Conservation (phyloP, 2,329 filamentous ascomycete species). For the Teratosphaeria destructans region DNA sequence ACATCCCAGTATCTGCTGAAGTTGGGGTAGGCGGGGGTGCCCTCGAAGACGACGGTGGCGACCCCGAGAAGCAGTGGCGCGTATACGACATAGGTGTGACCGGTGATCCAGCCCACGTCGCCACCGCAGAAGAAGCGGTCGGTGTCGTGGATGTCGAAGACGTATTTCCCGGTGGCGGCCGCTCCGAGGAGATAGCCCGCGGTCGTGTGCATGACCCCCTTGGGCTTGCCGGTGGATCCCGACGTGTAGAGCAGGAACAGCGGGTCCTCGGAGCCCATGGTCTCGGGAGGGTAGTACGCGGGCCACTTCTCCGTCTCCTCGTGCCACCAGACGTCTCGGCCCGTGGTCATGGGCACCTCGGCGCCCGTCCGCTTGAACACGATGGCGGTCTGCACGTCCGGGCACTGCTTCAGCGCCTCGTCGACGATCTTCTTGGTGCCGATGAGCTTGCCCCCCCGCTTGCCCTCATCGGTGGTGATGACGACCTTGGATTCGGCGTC, state of each 20-base stretch:
- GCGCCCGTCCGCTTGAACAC: constrained; percentile 94
- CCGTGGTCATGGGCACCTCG: constrained; percentile 80
- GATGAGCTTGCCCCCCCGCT: constrained; percentile 93
- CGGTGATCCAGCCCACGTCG: constrained; percentile 98
- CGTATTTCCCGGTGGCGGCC: constrained; percentile 90
- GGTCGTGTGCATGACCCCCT: constrained; percentile 97
- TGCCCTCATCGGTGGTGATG: constrained; percentile 95
- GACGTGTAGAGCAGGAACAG: constrained; percentile 97
- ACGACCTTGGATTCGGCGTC: constrained; percentile 87
- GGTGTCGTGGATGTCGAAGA: constrained; percentile 92
- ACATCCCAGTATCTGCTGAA: constrained; percentile 99
- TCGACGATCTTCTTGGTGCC: constrained; percentile 99
- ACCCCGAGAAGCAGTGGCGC: constrained; percentile 87
- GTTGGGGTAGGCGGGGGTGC: constrained; percentile 91
- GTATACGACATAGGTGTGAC: constrained; percentile 97
- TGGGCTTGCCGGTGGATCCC: constrained; percentile 94
- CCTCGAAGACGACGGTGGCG: constrained; percentile 93
- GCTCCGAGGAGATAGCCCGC: constrained; percentile 90
- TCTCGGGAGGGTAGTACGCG: constrained; percentile 77
- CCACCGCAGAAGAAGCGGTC: constrained; percentile 96
- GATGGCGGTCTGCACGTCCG: constrained; percentile 71
- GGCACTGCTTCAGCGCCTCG: constrained; percentile 92
- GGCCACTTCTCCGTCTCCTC: constrained; percentile 98
- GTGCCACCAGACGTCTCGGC: constrained; percentile 95
- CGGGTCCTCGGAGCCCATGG: constrained; percentile 87